phyloP scores from a whole-genome alignment of 78 protist genomes.

The Emiliania huxleyi region DNA sequence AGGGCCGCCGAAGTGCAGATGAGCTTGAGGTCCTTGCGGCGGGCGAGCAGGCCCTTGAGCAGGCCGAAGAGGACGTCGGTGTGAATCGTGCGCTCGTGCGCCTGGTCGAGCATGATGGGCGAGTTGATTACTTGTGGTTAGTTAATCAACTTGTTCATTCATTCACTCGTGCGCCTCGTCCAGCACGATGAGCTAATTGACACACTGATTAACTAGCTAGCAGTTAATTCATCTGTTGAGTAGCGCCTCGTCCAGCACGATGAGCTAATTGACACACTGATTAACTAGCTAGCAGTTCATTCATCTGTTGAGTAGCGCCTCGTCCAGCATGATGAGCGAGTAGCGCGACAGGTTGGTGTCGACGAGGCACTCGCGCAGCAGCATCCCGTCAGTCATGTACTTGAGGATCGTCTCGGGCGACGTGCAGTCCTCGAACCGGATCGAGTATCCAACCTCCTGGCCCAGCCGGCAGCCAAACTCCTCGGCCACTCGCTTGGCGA shows the following conservation, averaged over 20 bases:
- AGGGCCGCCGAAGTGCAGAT: conserved; percentile 98
- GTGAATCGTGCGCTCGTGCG: conserved; percentile 96
- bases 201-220: neutral
- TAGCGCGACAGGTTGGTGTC: conserved; percentile 71
- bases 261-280: no score
- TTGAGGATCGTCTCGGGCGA: conserved; percentile 87
- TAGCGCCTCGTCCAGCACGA: no score
- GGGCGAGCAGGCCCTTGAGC: conserved; percentile 68
- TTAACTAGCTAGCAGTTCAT: no score
- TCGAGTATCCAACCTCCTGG: conserved; percentile 86
- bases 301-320: no score
- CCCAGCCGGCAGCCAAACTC: conserved; percentile 93
- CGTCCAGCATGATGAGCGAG: conserved; percentile 64
- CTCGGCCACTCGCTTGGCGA: conserved; percentile 98
- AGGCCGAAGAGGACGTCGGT: conserved; percentile 98
- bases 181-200: no score
- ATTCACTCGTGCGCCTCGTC: no score
- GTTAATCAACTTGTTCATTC: no score
- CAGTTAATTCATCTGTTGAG: no score
- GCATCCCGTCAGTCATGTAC: conserved; percentile 96
- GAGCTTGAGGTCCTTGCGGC: conserved; percentile 74
- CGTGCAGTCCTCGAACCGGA: conserved; percentile 96
- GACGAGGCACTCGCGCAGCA: conserved; percentile 94
- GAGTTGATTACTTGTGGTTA: no score
- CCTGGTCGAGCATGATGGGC: conserved; percentile 53